Base-by-base conservation (phyloP, 2,329 filamentous ascomycete species). In the Periconia macrospinosa region DNA sequence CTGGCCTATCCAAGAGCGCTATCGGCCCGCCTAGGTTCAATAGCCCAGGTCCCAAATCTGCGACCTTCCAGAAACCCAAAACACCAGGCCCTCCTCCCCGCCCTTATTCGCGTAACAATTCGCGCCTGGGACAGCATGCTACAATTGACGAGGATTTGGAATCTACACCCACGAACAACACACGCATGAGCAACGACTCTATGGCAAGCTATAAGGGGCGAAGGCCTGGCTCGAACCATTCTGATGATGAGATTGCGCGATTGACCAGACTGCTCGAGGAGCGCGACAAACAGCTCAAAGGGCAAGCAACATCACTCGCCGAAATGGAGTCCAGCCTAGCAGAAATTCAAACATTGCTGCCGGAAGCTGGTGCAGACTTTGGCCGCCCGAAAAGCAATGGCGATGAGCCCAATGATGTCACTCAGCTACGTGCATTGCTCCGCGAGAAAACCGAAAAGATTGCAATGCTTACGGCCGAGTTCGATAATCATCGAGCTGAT, bases 391-490 rank as follows among this genome's bases (percentile, higher is more conserved):
- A 59, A 60, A 75, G 65, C 72, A 78, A 64, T 75, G 78, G 57
- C 75, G 75, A 60, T 82, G 71, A 74, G 46, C 58, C 70, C 15
- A 87, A 87, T 61, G 92, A 96, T 70, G 82, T 86, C 2, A 72
- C 83, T 6, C 89, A 95, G 69, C 80, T 99, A 53, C 86, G 92
- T 50, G 84, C 88, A n/a, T 76, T 96, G 63, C 77, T 99, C 50
- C 84, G 91, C 20, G 94, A 99, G 76, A 97, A 96, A 82, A 97
- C 97, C 66, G 94, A 99, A 54, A 96, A 92, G 78, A 97, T 99
- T 61, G 87, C 89, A 23, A 87, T 93, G 80, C 83, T 99, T 62
- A 97, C 92, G 0, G 86, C 90, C 9, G 94, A 99, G 70, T 99
- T 99, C 66, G 94, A 99, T 69, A 86, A 89, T 10, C 93, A 99